These are phyloP conservation scores for Penicillium sp. DNA, from an alignment of 2,329 filamentous ascomycete genomes.

Conservation along the genomic window DNA sequence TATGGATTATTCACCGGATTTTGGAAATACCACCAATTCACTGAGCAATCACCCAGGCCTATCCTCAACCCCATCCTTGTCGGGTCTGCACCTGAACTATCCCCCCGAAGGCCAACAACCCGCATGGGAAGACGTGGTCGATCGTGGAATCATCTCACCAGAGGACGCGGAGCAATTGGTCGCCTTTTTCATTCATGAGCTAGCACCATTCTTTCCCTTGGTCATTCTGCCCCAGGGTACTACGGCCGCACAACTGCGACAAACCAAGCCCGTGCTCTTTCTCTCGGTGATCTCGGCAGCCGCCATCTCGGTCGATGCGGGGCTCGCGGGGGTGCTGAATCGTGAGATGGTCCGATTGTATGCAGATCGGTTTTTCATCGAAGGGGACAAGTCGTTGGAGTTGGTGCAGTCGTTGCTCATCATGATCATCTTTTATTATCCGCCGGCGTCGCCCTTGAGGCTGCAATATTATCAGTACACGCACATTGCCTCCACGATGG, in stretches of 20 bases:
- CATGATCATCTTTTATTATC: conserved; percentile 47
- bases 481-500: conserved; percentile 49
- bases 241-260: conserved; percentile 27
- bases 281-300: conserved; percentile 64
- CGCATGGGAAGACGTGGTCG: conserved; percentile 25
- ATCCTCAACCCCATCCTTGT: conserved; percentile 17
- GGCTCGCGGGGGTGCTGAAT: conserved; percentile 41
- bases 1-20: conserved; percentile 23
- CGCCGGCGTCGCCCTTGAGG: conserved; percentile 43
- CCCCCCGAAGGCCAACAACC: conserved; percentile 12
- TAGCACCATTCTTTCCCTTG: conserved; percentile 26
- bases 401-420: conserved; percentile 47
- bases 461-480: conserved; percentile 49
- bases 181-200: conserved; percentile 27
- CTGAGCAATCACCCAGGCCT: conserved; percentile 17
- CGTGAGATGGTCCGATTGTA: conserved; percentile 46
- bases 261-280: conserved; percentile 58
- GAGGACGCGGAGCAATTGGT: conserved; percentile 29
- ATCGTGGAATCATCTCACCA: conserved; percentile 28
- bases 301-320: conserved; percentile 49
- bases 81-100: conserved; percentile 14
- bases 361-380: conserved; percentile 44
- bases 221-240: conserved; percentile 25
- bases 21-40: conserved; percentile 15
- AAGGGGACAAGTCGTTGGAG: conserved; percentile 48